These are phyloP conservation scores for Cutaneotrichosporon daszewskae DNA, from an alignment of 1,284 basidiomycete genomes.

Conservation along the genomic window DNA sequence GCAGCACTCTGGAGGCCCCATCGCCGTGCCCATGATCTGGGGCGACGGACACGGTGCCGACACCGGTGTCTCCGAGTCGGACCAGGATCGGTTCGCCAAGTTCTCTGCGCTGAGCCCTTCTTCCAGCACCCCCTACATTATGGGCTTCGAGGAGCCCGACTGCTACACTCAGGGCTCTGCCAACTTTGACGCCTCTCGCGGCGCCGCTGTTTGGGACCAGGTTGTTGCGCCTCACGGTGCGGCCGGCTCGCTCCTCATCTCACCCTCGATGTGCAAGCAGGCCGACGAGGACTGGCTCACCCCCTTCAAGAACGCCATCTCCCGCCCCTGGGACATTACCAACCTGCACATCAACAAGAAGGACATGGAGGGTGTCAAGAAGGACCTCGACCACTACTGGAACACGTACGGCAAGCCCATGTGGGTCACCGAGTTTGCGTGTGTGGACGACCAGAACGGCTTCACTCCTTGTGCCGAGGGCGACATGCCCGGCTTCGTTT, in stretches of 20 bases:
- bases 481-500: conserved; percentile 42
- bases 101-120: conserved; percentile 32
- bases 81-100: conserved; percentile 27
- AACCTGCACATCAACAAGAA: conserved; percentile 45
- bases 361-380: conserved; percentile 36
- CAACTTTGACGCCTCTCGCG: conserved; percentile 12
- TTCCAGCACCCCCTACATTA: conserved; percentile 25
- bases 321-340: conserved; percentile 24
- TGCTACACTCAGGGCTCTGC: conserved; percentile 24
- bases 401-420: conserved; percentile 45
- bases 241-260: conserved; percentile 26
- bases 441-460: conserved; percentile 39
- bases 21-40: conserved; percentile 43
- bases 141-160: conserved; percentile 48
- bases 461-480: conserved; percentile 40
- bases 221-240: conserved; percentile 33
- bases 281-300: conserved; percentile 24
- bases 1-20: no score
- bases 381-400: conserved; percentile 43
- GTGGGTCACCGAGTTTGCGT: conserved; percentile 47
- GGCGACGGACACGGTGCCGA: no score
- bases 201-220: conserved; percentile 38
- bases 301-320: conserved; percentile 21
- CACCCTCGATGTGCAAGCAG: conserved; percentile 31
- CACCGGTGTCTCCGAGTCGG: conserved; percentile 25